Percentiles rank a stretch among this genome's conserved stretches.
Conservation (phyloP, 768 basidiomycete species). For the Sarcodon sp. region DNA sequence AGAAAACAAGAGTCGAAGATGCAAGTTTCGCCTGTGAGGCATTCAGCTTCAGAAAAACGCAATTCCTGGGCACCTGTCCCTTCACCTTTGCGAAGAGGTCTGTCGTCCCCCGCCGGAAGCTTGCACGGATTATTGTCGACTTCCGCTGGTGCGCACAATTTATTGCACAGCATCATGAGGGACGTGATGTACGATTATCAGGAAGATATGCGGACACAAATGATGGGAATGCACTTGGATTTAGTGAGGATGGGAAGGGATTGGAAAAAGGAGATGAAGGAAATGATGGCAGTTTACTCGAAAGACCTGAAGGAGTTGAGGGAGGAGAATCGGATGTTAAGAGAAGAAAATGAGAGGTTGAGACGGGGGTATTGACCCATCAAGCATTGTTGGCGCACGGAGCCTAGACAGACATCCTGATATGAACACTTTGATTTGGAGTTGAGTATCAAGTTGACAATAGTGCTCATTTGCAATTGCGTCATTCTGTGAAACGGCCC, state of each 20-base stretch:
- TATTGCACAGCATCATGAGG: slow-evolving; percentile 49
- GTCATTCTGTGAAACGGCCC: no score
- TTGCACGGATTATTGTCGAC: slow-evolving; percentile 24
- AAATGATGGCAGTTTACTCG: slow-evolving; percentile 46
- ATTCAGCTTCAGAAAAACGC: slow-evolving; percentile 14
- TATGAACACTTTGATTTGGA: no score
- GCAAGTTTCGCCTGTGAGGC: slow-evolving; percentile 19
- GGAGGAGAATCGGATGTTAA: slow-evolving; percentile 37
- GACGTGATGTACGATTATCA: slow-evolving; percentile 69
- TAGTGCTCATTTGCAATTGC: no score
- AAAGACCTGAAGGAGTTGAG: slow-evolving; percentile 36
- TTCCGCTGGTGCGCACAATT: slow-evolving; percentile 34
- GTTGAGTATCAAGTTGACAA: no score
- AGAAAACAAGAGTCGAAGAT: slow-evolving; percentile 8
- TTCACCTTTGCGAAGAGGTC: slow-evolving; percentile 5
- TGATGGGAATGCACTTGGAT: slow-evolving; percentile 66
- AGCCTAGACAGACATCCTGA: no score
- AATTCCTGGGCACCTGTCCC: slow-evolving; percentile 9
- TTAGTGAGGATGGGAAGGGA: slow-evolving; percentile 56
- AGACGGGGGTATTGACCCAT: slow-evolving; percentile 18
- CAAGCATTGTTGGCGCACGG: background rate
- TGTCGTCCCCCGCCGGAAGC: slow-evolving; percentile 19
- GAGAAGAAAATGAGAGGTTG: slow-evolving; percentile 56
- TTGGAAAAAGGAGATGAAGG: slow-evolving; percentile 54
- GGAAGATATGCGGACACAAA: slow-evolving; percentile 55